Base-by-base conservation (phyloP, 768 basidiomycete genomes). In the Kwoniella sp. region DNA sequence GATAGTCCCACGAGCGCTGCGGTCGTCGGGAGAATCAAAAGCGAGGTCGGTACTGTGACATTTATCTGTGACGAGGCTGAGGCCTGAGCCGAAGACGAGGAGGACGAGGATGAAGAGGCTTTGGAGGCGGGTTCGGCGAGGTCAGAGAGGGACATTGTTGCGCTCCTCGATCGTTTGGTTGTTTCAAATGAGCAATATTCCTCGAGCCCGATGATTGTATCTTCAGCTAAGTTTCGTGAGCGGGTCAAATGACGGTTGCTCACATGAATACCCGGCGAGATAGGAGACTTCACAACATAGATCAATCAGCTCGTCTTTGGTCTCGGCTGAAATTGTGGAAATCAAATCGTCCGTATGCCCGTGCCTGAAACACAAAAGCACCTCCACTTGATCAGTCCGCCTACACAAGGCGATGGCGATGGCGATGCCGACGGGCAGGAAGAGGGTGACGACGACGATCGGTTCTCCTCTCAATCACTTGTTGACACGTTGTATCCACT, bases 21-120 rank as follows among this genome's bases (percentile, higher is more conserved):
- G 23, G 74, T 71, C 1, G 78, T 68, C 8, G 78, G 78, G 15
- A 79, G 55, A 30, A 77, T 68, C 1, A 79, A 66, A 1, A 79
- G 52, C 3, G 73, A 68, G 23, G 65, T 71, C 0, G 78, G 78
- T 26, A 79, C 50, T 30, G 69, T 69, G 2, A 79, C 30, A 2
- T 65, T 59, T 48, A 76, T 68, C 22, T 55, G 54, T 22, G 69
- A 61, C 22, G 62, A 31, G 15, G n/a, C 22, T 29, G 26, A 15
- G 12, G 26, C 48, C 30, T 52, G 45, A 28, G 37, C 3, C 7
- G 50, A 55, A 15, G 57, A 28, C 11, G 63, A 52, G n/a, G 52
- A 47, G 26, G 57, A 59, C n/a, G 63, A 38, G 34, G 63, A 64
- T 12, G 62, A 56, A 1, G 55, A 37, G 28, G 62, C 29, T 0